Base-by-base conservation (phyloP, 768 basidiomycete species). In the Erythrobasidium yunnanense region DNA sequence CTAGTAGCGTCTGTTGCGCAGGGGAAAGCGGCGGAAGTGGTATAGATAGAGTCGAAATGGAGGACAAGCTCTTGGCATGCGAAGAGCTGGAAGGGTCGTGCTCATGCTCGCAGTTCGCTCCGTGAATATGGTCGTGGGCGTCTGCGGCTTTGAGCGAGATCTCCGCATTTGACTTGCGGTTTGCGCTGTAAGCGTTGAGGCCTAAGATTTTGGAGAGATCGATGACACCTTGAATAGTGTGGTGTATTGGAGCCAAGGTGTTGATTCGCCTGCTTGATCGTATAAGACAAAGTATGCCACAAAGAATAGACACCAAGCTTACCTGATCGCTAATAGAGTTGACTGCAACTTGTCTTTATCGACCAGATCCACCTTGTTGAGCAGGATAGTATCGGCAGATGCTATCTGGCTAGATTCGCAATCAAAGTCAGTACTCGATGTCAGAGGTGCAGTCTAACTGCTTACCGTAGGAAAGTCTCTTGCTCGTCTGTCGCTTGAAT, bases 321-420 rank as follows among this genome's bases (percentile, higher is more conserved):
- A 77, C 76, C 69, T 66, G 38, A 99, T 83, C 22, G 82, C 76
- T n/a, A 70, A 73, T 73, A 88, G 85, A 13, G 83, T 82, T 2
- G 77, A 73, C 0, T 68, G 56, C 1, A 87, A 72, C 22, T 78
- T 77, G 4, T 77, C 75, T 0, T 80, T 67, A 0, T 80, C 72
- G 1, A 83, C 84, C 7, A 96, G 78, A 72, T 96, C 93, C 27
- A 80, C 79, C 79, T 99, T 99, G 80, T 99, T 99, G 29, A 99
- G 78, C 27, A 99, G 77, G 35, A 97, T 81, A 25, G 93, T 85
- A 73, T 99, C 95, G 25, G 93, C 85, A 35, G 85, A 86, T 0
- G 89, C 93, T 51, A 97, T 86, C 79, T 99, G 95, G 57, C 92
- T 95, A 72, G n/a, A 4, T 20, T 15, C 7, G 27, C 66, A 7